Evolutionary conservation across 108 stramenopile species (phyloP), one percentile per base, ranked within the genome.

Genomic region (Pseudonitzschia pungens): DNA sequence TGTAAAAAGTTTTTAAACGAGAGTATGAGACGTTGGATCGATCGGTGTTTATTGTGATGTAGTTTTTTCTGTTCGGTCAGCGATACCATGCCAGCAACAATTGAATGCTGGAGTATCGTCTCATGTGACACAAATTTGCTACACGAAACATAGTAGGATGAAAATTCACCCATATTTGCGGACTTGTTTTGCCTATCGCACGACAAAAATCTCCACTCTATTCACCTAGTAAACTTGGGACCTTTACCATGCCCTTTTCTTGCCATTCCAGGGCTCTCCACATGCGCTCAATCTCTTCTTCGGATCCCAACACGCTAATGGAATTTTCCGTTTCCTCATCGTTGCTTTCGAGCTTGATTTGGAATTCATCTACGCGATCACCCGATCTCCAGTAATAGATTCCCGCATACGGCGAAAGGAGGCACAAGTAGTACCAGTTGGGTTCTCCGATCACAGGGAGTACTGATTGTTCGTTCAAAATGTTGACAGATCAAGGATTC

Each of bases 241-340:
- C 91, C 71, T 92, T 89, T 4, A 98, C 92, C 94, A 95, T 98
- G 10, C 97, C 97, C 82, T 96, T 93, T 84, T 98, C 94, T 80
- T 78, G 71, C 83, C 91, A 92, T 33, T 90, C 92, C 81, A 98
- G 71, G 22, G 91, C 89, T 58, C 89, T 80, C 85, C 92, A 94
- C 89, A 98, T 90, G 40, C 97, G 90, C 60, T 97, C 95, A 33
- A 98, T 78, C 83, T 98, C 97, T 73, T 98, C 96, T 53, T 96
- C 95, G 59, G 86, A 90, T 24, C 92, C 92, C 41, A 82, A 75
- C 10, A 92, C 83, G 11, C 79, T 86, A 65, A 97, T 85, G 66
- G 92, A 89, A 77, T 94, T 93, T 71, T 85, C 79, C 29, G 80
- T 93, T 24, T 92, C 94, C 66, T 97, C 95, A 66, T 94, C 93